Evolutionary conservation across 164 flowering plant genomes (phyloP), one percentile per base, ranked within the genome.

Genomic region (Pachysandra terminalis): DNA sequence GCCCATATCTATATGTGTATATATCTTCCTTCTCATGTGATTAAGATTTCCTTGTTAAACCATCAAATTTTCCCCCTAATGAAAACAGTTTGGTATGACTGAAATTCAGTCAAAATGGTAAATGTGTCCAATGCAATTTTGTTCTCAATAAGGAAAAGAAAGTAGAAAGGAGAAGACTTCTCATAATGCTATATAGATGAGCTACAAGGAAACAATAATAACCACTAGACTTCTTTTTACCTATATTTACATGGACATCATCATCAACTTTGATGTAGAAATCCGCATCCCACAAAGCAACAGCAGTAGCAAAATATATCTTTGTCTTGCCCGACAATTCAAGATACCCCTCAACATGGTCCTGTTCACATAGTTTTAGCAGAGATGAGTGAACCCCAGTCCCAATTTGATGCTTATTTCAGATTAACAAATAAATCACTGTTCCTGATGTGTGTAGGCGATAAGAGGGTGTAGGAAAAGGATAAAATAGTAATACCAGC

Each of bases 231-330:
- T 61, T 51, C 17, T 1, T 21, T 53, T 73, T 69, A 89, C 96
- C 96, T 71, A 87, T 71, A 70, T 89, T 89, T 19, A 87, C 86
- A 71, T 87, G 92, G 68, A 87, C 80, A 71, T 89, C 96, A 70
- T 89, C 92, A 65, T 89, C 96, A 26, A 87, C 96, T 80, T 89
- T 89, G 78, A 89, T 71, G 64, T 87, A 86, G 74, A 86, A 89
- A 12, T 90, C 92, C 24, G 90, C 90, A 79, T 85, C 93, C 93
- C 93, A 90, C 63, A 79, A 60, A 26, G 81, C 58, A 78, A 86
- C 80, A 76, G 87, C 92, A 59, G 91, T 86, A 24, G 84, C 59
- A 77, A 90, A 90, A 71, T 85, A 87, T 26, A 73, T 75, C 73
- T 81, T 88, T 37, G 93, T 87, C 79, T 90, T 90, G 57, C 88